Base-by-base conservation (phyloP, 2,329 filamentous ascomycete genomes). In the Periglandula ipomoeae region DNA sequence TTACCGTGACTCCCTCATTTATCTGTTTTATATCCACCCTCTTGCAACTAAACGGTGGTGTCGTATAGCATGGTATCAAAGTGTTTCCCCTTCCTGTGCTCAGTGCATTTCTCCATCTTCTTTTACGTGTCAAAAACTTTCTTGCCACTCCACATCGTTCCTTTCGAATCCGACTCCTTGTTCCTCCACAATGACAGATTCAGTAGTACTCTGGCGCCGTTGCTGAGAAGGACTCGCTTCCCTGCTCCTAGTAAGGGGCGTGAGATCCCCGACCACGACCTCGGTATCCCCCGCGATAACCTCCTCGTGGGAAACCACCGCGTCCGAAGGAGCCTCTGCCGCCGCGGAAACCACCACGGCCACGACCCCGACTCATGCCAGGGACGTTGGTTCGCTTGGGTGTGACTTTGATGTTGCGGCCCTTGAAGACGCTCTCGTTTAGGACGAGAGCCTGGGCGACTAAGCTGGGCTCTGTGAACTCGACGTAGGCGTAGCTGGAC, bases 341-440 rank as follows among this genome's bases (percentile, higher is more conserved):
- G 35, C 75, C 69, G 13, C 74, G 68, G 56, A 70, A 70, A 10
- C 71, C 72, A 49, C 79, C 78, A 24, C 78, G 75, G 32, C 82
- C 82, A 46, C 87, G 76, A 24, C 89, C 89, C 55, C 91, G 82
- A 58, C 80, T 85, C 89, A 98, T 91, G 52, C 93, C 93, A 1
- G 93, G 93, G 47, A 98, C 75, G 65, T 98, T 98, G 58, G 93
- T 98, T 53, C 93, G 86, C 75, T 98, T 98, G 30, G 93, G 91
- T 8, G 72, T 72, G 64, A 97, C 93, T 81, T 98, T 98, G 66
- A 98, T 81, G 67, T 93, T 94, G 61, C 93, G 82, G 54, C 89
- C 90, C 61, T 93, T 89, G 72, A 98, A 95, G 50, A 94, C 78
- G 67, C 89, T 96, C 71, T 98, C 93, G 67, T 98, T 97, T 50